Base-by-base conservation (phyloP, 2,329 filamentous ascomycete genomes). In the Colletotrichum cuscutae region DNA sequence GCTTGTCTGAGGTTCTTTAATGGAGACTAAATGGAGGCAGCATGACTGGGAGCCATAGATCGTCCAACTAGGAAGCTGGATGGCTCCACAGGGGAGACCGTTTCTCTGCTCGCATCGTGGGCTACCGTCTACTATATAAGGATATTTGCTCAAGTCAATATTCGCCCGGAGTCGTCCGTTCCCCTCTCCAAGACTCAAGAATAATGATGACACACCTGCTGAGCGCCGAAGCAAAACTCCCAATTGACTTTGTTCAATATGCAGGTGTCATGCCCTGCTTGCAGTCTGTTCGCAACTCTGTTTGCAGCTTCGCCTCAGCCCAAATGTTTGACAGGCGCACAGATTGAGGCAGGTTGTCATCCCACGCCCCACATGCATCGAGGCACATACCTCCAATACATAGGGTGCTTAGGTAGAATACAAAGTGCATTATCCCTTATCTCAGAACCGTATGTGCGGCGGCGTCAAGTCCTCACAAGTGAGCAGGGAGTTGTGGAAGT, bases 1-100 rank as follows among this genome's bases (percentile, higher is more conserved):
- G 63, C 64, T 57, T 46, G 57, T 67, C 68, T 56, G 68, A 64
- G 68, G 49, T 65, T 46, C 68, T 26, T 24, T 53, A 42, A 70
- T 65, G 67, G 53, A 37, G 65, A 35, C 32, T 35, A n/a, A 22
- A 42, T 15, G 24, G 35, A 24, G 8, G 46, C 15, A 22, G 26
- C 46, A 26, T 54, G 49, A 54, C 22, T 6, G 24, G 61, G 22
- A 26, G 19, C 60, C 15, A 49, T 49, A n/a, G 42, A n/a, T 52
- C 60, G 37, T 58, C 63, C 37, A 15, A 56, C 9, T 56, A 26
- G 61, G 52, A 65, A 57, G 53, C 37, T 57, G 62, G 30, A 32
- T n/a, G 42, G 42, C 42, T 49, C 42, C 42, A 49, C 42, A 8
- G 42, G 19, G 42, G 42, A 49, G 42, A 26, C 26, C 26, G 26